A percentile compares a stretch with the other conserved stretches of the same genome.
Evolutionary conservation across 192 early-diverging fungal genomes (phyloP).

Genomic region (Lunasporangiospora selenospora): DNA sequence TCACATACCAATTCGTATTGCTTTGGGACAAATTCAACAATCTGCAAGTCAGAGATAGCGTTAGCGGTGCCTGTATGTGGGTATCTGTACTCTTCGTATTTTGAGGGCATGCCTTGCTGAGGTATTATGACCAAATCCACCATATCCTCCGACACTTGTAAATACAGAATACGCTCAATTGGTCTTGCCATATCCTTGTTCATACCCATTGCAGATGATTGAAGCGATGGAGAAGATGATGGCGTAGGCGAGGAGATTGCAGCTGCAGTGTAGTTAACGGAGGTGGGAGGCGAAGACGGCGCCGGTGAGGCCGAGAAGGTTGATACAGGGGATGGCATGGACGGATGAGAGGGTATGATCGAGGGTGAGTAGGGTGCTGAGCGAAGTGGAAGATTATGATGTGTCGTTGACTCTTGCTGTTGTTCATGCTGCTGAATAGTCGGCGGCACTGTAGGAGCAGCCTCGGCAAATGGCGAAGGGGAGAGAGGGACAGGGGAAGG

Average conservation of each 20-base stretch:
- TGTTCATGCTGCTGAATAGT: no score
- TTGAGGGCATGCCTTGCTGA: conserved; percentile 49
- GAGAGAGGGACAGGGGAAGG: neutral
- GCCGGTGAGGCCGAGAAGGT: neutral
- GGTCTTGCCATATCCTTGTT: neutral
- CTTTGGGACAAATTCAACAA: conserved; percentile 60
- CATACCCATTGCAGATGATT: no score
- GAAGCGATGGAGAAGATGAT: neutral
- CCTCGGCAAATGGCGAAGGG: neutral
- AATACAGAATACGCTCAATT: conserved; percentile 61
- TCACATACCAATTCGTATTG: conserved; percentile 17
- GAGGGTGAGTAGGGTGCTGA: no score
- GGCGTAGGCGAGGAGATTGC: neutral
- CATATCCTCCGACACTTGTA: conserved; percentile 61
- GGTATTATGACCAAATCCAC: conserved; percentile 61
- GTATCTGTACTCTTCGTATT: conserved; percentile 61
- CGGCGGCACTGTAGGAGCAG: no score
- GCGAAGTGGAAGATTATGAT: neutral
- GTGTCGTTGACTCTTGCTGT: no score
- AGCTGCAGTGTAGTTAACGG: no score
- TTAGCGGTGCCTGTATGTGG: conserved; percentile 67
- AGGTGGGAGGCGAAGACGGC: conserved; percentile 6
- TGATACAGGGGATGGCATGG: neutral
- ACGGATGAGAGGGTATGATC: no score
- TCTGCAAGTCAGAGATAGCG: conserved; percentile 55